These are phyloP conservation scores for Tricholoma bakamatsutake DNA, from an alignment of 768 basidiomycete species.

Conservation along the genomic window DNA sequence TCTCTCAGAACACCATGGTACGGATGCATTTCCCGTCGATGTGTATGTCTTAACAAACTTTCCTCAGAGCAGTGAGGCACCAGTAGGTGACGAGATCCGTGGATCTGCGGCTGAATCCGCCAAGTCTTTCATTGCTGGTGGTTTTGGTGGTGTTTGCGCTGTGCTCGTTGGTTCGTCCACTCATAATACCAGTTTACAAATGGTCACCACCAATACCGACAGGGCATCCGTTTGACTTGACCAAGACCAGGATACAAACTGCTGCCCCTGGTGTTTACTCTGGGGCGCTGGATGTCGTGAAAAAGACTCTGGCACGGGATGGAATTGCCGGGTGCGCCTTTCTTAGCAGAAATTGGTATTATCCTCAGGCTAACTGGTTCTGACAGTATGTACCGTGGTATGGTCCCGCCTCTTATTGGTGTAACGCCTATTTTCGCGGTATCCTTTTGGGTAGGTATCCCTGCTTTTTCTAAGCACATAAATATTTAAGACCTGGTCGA, in stretches of 20 bases:
- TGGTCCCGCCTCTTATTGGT: constrained; percentile 88
- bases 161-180: constrained; percentile 79
- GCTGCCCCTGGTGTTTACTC: constrained; percentile 84
- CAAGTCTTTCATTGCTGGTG: constrained; percentile 92
- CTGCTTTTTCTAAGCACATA: constrained; percentile 5
- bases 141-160: constrained; percentile 82
- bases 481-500: neutral
- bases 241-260: constrained; percentile 94
- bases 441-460: constrained; percentile 81
- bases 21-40: neutral
- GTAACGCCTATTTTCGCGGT: constrained; percentile 98
- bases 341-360: neutral
- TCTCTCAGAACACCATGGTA: constrained; percentile 8
- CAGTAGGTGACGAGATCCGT: constrained; percentile 29
- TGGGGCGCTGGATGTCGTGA: constrained; percentile 90
- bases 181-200: neutral
- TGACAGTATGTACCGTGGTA: constrained; percentile 79
- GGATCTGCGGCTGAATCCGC: constrained; percentile 40
- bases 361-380: neutral
- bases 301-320: constrained; percentile 86
- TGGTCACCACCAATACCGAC: constrained; percentile 3
- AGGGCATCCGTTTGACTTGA: constrained; percentile 98
- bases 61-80: constrained; percentile 30
- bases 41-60: neutral
- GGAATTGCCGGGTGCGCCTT: constrained; percentile 72